Base-by-base conservation (phyloP, 2,329 filamentous ascomycete species). In the Cyphellophora europaea region DNA sequence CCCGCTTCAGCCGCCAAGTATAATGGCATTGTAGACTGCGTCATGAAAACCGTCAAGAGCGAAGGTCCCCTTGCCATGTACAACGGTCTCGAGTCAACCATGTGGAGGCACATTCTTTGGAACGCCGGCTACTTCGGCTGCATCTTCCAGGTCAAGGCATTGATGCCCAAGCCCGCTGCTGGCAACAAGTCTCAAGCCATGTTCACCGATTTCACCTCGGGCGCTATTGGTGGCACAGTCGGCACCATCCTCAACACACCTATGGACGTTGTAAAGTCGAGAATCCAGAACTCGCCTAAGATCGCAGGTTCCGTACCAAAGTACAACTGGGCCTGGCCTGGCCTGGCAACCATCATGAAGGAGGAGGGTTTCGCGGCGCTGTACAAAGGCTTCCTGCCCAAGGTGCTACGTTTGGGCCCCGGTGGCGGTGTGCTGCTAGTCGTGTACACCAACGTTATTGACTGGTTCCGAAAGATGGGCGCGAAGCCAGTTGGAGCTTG, bases 311-410 rank as follows among this genome's bases (percentile, higher is more conserved):
- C 74, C 35, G 65, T 77, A 14, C 84, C 84, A 55, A 98, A 98
- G 73, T 98, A 98, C 70, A 95, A 96, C 74, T 98, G 91, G 91
- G 91, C 91, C 19, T 94, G 80, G 75, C 84, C 86, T 30, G 79
- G 86, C 14, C 69, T 95, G 33, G 79, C 74, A 37, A 91, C 84
- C 5, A 85, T 98, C 41, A 79, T 86, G 63, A 85, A 77, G 65
- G 91, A 98, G 66, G 91, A 98, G 63, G 91, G 91, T 4, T 89
- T 94, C 57, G 65, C 63, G 31, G 91, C 91, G 25, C 69, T 98
- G 41, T 98, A 98, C 73, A 98, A 96, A 74, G 91, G 91, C 11
- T 98, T 98, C 72, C 55, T 91, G 44, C 91, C 91, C 49, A 98
- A 98, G 75, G 91, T 95, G 21, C 69, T 93, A 44, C 69, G 83